Evolutionary conservation across 805 yeast species (phyloP).

Genomic region (Lipomyces chichibuensis): DNA sequence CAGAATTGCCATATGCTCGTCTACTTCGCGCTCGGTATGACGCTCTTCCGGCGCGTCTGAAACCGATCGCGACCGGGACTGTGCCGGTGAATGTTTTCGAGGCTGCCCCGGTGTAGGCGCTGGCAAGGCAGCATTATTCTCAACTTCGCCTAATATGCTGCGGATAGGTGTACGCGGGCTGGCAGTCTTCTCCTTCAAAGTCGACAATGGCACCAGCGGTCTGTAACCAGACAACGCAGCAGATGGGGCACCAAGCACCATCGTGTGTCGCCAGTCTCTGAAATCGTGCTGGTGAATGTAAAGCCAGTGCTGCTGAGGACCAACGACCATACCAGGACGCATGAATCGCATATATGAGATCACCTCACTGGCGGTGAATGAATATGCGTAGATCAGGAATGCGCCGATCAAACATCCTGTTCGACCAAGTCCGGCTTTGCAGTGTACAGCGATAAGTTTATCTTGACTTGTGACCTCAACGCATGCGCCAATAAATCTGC

Average conservation of each 20-base stretch:
- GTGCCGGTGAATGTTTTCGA: conserved; percentile 54
- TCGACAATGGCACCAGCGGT: conserved; percentile 22
- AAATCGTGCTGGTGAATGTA: conserved; percentile 94
- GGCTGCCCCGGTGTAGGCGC: conserved; percentile 97
- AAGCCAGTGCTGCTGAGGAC: conserved; percentile 99
- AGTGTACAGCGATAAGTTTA: conserved; percentile 97
- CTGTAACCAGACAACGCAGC: conserved; percentile 39
- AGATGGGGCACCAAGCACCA: conserved; percentile 38
- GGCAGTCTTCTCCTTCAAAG: conserved; percentile 11
- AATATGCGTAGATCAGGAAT: conserved; percentile 91
- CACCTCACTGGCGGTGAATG: conserved; percentile 95
- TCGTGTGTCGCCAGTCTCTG: conserved; percentile 85
- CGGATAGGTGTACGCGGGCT: conserved; percentile 67
- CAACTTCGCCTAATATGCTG: conserved; percentile 68
- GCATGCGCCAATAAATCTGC: conserved; percentile 91
- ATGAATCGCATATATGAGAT: conserved; percentile 95
- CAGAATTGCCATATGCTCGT: not conserved
- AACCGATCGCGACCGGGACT: conserved; percentile 9
- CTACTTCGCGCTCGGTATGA: conserved; percentile 6
- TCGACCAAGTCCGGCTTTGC: conserved; percentile 97
- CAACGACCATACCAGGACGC: conserved; percentile 99
- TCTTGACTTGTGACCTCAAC: conserved; percentile 70
- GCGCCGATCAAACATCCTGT: conserved; percentile 99
- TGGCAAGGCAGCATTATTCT: conserved; percentile 80
- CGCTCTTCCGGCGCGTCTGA: conserved; percentile 13